Base-by-base conservation (phyloP, 148 eudicot genomes). In the Vaccinium vitisidaea region DNA sequence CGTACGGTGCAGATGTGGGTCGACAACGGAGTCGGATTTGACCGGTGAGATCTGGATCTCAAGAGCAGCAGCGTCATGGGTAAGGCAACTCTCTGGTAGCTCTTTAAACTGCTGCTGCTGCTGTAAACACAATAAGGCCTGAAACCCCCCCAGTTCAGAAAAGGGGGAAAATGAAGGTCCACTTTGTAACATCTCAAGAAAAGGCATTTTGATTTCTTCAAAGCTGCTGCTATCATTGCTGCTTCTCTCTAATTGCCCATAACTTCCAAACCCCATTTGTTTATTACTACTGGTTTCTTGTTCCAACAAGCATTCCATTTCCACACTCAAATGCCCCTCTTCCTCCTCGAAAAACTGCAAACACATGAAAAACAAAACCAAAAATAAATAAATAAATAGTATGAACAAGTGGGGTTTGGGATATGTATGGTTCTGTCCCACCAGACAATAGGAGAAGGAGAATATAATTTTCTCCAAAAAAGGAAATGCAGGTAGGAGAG, bases 121-220 rank as follows among this genome's bases (percentile, higher is more conserved):
- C 25, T 88, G 92, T 19, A 90, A 84, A 78, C 56, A 87, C 12
- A 91, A 14, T 2, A 88, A 78, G 58, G 89, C 82, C 52, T 91
- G 92, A n/a, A 91, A 88, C 71, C 87, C 87, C 71, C 87, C 87
- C 25, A 88, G 92, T 27, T 91, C 90, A 84, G 32, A 84, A 30
- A 84, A 27, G 6, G 83, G 85, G n/a, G 56, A 53, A 27, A 77
- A 49, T 30, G 82, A 25, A 18, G 78, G 83, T 48, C 83, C 86
- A 52, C 79, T 79, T 53, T 87, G 91, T 58, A 90, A 79, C 92
- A 90, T 90, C 79, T 90, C 89, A 15, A 92, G 56, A 63, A 92
- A 92, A 18, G 92, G 91, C 82, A 89, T 87, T 58, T 89, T 88
- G 32, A 89, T 91, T 69, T 90, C 89, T 90, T 80, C 86, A 87